Evolutionary conservation across 768 basidiomycete genomes (phyloP).

Genomic region (Peribolospora kevripleyi): DNA sequence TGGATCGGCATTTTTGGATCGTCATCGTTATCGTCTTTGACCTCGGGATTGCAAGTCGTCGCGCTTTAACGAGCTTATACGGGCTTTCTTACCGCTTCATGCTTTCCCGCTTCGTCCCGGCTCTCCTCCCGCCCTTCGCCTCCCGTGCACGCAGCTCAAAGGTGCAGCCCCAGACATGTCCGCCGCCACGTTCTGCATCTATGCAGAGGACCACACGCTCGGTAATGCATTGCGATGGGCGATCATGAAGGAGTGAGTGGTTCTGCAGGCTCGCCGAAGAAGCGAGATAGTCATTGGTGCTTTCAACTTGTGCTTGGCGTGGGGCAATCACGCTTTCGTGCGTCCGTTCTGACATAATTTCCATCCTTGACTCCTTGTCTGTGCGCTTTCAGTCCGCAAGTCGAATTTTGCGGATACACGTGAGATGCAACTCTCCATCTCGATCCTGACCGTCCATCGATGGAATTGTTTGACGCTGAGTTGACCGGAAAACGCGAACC

Average conservation of each 20-base stretch:
- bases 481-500: background rate
- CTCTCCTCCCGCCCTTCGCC: no score
- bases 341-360: background rate
- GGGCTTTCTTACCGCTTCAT: no score
- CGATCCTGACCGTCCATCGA: no score
- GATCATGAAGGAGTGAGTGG: slow-evolving; percentile 81
- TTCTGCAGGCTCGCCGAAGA: no score
- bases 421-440: slow-evolving; percentile 18
- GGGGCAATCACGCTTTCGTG: background rate
- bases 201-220: slow-evolving; percentile 85
- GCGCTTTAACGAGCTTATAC: no score
- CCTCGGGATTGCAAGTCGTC: no score
- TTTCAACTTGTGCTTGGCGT: no score
- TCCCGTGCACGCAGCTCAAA: slow-evolving; percentile 34
- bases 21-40: no score
- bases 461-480: background rate
- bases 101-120: no score
- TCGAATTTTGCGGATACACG: slow-evolving; percentile 98
- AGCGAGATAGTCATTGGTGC: no score
- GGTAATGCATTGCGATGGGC: slow-evolving; percentile 93
- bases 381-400: slow-evolving; percentile 44
- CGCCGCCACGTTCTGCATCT: slow-evolving; percentile 71
- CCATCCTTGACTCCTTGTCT: background rate
- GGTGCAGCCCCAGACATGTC: slow-evolving; percentile 60
- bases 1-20: no score